A percentile compares a stretch with the other conserved stretches of the same genome.
These are phyloP conservation scores for Brassica incana DNA, from an alignment of 345 rosid species.

Conservation along the genomic window DNA sequence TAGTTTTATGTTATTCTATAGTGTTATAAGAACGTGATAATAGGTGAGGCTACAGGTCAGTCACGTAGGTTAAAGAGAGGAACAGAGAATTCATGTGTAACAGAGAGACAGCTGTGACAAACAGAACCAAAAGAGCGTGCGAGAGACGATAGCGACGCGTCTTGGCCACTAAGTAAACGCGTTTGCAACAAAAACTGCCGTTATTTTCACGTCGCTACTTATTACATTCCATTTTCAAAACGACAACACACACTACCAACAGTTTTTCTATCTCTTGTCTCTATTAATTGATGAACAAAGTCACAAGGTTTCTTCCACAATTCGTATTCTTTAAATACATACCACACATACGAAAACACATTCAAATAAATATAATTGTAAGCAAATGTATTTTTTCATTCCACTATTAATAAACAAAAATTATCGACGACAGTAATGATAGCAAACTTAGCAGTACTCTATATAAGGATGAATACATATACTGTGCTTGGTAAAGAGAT, in stretches of 20 bases:
- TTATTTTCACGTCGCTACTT: constrained; percentile 37
- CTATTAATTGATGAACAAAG: constrained; percentile 3
- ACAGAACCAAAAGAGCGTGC: constrained; percentile 35
- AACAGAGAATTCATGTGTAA: constrained; percentile 26
- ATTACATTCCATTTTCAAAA: constrained; percentile 28
- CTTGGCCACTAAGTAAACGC: constrained; percentile 43
- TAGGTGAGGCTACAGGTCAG: constrained; percentile 36
- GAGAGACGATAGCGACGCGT: constrained; percentile 37
- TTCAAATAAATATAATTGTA: not conserved
- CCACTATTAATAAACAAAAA: not conserved
- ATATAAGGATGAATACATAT: not conserved
- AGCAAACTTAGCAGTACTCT: not conserved
- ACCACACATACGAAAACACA: not conserved
- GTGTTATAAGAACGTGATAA: not conserved
- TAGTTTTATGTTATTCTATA: not conserved
- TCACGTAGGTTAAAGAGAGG: constrained; percentile 23
- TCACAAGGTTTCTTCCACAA: constrained; percentile 11
- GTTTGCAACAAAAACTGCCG: constrained; percentile 38
- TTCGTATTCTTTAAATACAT: not conserved
- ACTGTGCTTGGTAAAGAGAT: not conserved
- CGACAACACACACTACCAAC: constrained; percentile 20
- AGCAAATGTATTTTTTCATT: not conserved
- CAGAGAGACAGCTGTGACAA: constrained; percentile 29
- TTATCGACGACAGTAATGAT: not conserved
- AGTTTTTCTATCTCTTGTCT: constrained; percentile 9